These are phyloP conservation scores for Caloboletus firmus DNA, from an alignment of 1,284 basidiomycete genomes.

Conservation along the genomic window DNA sequence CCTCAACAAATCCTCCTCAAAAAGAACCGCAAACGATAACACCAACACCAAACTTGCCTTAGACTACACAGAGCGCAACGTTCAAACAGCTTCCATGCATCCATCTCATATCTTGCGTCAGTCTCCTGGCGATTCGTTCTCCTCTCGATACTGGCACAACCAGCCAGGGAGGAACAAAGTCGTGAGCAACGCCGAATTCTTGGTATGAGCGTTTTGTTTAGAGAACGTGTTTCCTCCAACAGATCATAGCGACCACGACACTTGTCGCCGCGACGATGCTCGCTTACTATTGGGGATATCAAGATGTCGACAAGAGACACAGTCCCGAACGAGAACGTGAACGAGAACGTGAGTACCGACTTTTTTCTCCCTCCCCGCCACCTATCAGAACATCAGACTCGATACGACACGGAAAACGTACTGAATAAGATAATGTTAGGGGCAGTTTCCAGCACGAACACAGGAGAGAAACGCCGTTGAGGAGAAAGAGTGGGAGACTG, in stretches of 20 bases:
- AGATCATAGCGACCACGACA: conserved; percentile 33
- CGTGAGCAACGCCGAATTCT: conserved; percentile 13
- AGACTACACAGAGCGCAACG: too few species aligned
- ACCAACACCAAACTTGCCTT: too few species aligned
- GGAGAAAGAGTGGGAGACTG: not conserved
- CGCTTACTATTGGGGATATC: conserved; percentile 39
- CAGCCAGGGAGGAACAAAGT: conserved; percentile 37
- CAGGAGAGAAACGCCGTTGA: conserved; percentile 28
- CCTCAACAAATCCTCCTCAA: conserved; percentile 13
- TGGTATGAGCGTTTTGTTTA: not conserved
- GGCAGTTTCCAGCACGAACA: conserved; percentile 10
- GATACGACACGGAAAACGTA: not conserved
- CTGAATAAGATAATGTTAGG: conserved; percentile 8
- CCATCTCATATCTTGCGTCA: conserved; percentile 26
- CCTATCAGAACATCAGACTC: not conserved
- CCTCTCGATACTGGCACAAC: conserved; percentile 36
- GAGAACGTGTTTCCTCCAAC: not conserved
- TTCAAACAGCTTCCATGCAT: conserved; percentile 12
- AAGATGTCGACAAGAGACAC: conserved; percentile 35
- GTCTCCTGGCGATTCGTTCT: conserved; percentile 27
- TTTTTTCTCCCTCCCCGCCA: not conserved
- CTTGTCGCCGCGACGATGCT: conserved; percentile 33
- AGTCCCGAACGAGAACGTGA: conserved; percentile 24
- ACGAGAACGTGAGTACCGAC: conserved; percentile 8
- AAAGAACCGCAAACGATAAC: not conserved